Conservation (phyloP, 179 eudicot species). For the Dionaea muscipula region DNA sequence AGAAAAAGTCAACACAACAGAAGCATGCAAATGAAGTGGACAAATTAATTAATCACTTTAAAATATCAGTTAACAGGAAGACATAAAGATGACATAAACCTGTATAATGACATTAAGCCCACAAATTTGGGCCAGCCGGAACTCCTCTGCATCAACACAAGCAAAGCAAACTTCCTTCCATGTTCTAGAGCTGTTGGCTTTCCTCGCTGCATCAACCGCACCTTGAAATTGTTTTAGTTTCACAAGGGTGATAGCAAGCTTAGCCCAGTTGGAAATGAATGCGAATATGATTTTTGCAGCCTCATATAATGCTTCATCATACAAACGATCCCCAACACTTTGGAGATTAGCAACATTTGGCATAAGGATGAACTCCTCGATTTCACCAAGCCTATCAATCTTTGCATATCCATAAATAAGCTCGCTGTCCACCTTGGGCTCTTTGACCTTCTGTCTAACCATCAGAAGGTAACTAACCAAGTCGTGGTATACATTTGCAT, state of each 20-base stretch:
- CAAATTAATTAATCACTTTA: too few relatives aligned
- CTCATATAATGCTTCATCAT: conserved; percentile 42
- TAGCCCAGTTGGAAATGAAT: conserved; percentile 44
- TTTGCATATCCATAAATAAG: conserved; percentile 42
- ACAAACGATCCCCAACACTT: conserved; percentile 37
- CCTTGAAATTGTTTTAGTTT: conserved; percentile 44
- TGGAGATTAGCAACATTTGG: conserved; percentile 46
- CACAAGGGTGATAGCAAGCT: conserved; percentile 36
- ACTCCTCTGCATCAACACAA: conserved; percentile 47
- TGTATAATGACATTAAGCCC: conserved; percentile 43
- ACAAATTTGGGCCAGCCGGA: conserved; percentile 45
- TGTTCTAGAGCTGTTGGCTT: conserved; percentile 42
- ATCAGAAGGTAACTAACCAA: conserved; percentile 38
- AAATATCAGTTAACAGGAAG: too few relatives aligned
- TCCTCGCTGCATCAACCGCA: conserved; percentile 47
- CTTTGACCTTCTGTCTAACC: conserved; percentile 43
- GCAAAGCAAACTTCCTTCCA: conserved; percentile 55
- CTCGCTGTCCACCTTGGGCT: conserved; percentile 45
- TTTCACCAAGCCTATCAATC: conserved; percentile 34
- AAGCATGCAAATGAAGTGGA: too few relatives aligned
- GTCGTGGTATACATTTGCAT: conserved; percentile 39
- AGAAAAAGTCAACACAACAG: too few relatives aligned
- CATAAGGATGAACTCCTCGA: conserved; percentile 40
- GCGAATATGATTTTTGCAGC: conserved; percentile 43
- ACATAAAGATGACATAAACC: conserved; percentile 17